Conservation (phyloP, 306 rosid genomes). For the Bauhinia variegata region DNA sequence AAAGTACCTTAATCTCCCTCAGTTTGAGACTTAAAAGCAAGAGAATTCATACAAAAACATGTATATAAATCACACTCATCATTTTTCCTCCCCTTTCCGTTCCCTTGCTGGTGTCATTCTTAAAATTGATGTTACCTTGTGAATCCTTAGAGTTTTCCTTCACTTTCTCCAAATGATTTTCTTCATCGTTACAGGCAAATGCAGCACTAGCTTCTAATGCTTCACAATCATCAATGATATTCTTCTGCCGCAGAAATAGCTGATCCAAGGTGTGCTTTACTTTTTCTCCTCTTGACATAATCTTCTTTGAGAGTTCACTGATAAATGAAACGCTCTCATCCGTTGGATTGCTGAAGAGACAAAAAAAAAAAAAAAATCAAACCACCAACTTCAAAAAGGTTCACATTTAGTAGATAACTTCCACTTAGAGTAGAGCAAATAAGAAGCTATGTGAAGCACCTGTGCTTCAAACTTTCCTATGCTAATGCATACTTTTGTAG, state of each 20-base stretch:
- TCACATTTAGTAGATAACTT: neutral
- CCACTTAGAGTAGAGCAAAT: too few relatives aligned
- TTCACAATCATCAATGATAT: neutral
- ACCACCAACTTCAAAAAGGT: neutral
- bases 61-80: too few relatives aligned
- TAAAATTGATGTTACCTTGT: neutral
- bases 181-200: neutral
- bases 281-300: conserved; percentile 4
- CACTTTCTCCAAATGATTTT: neutral
- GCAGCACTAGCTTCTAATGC: neutral
- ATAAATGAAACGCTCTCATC: conserved; percentile 9
- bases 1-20: too few relatives aligned
- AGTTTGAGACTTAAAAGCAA: too few relatives aligned
- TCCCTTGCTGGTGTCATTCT: too few relatives aligned
- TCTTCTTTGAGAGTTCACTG: conserved; percentile 12
- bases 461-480: too few relatives aligned
- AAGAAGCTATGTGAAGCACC: too few relatives aligned
- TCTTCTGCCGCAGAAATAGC: neutral
- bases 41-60: too few relatives aligned
- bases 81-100: too few relatives aligned
- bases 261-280: neutral
- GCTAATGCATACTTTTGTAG: too few relatives aligned
- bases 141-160: neutral
- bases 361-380: neutral
- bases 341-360: neutral